Base-by-base conservation (phyloP, 2,329 filamentous ascomycete genomes). In the Fusarium falciforme region DNA sequence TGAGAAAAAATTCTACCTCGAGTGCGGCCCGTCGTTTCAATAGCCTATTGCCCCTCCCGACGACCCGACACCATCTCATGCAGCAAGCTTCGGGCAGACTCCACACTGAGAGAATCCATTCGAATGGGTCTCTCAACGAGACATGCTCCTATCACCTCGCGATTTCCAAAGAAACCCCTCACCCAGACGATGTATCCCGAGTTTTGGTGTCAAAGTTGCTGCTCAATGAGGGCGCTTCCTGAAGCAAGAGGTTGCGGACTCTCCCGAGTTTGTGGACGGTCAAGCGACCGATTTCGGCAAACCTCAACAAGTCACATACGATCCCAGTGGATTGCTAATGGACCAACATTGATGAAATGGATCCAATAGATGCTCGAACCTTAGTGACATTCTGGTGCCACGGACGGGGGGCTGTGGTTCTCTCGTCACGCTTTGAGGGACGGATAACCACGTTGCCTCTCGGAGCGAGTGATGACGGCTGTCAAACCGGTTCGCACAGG, bases 391-490 rank as follows among this genome's bases (percentile, higher is more conserved):
- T 57, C 64, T 59, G 72, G 72, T 75, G 27, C 16, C 47, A 74
- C 72, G 63, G 68, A 66, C 33, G 20, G 61, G 25, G 61, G 61
- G 68, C 70, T 73, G 72, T 74, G 72, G 12, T 58, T 38, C 65
- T 61, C 61, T 61, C 60, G 59, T 69, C 72, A 75, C 47, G 61
- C 66, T 61, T 55, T 61, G 71, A 75, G 68, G 40, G 58, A 74
- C 72, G 42, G 61, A 11, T 27, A 58, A 63, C 61, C 71, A 74
- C 68, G 72, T 75, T 74, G 72, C 72, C 63, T 36, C 57, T 75
- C 72, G 72, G 72, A 68, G 69, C 66, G 60, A 74, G 68, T 72
- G 69, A 72, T 72, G 55, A 62, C 72, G 72, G 72, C 59, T 74
- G 72, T 70, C 72, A 74, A 67, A 74, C 67, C 65, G 63, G 49